Evolutionary conservation across 257 asterid species (phyloP).

Genomic region (Primulina huaijiensis): DNA sequence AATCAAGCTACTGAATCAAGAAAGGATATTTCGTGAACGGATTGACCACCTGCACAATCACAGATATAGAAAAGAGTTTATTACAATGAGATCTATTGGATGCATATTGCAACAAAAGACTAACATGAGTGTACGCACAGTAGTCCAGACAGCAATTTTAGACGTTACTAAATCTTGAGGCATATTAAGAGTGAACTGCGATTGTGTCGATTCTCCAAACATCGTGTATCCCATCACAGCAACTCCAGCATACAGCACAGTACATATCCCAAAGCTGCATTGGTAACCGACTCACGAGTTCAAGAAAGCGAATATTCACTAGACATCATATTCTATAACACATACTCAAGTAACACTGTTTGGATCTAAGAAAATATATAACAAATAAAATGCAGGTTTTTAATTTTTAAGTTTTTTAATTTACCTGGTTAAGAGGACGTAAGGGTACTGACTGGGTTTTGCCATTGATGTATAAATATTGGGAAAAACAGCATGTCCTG

Average conservation of each 20-base stretch:
- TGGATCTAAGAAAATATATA: too few relatives aligned
- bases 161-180: slow-evolving; percentile 74
- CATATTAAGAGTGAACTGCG: slow-evolving; percentile 95
- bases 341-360: neutral
- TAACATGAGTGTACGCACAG: slow-evolving; percentile 42
- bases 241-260: slow-evolving; percentile 66
- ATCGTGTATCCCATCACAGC: slow-evolving; percentile 82
- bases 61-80: slow-evolving; percentile 20
- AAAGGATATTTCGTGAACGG: slow-evolving; percentile 98
- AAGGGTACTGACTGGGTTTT: slow-evolving; percentile 69
- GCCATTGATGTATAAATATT: slow-evolving; percentile 87
- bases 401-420: neutral
- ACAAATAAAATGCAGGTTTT: neutral
- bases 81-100: slow-evolving; percentile 7
- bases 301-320: neutral
- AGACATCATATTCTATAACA: neutral
- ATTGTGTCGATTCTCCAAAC: slow-evolving; percentile 73
- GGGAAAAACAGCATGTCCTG: slow-evolving; percentile 95
- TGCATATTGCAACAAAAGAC: neutral
- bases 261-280: slow-evolving; percentile 76
- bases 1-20: neutral
- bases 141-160: slow-evolving; percentile 90
- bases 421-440: slow-evolving; percentile 77
- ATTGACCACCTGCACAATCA: slow-evolving; percentile 74
- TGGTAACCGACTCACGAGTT: slow-evolving; percentile 4